Evolutionary conservation across 2,329 filamentous ascomycete genomes (phyloP), one percentile per base, ranked within the genome.

Genomic region (Colletotrichum agaves): DNA sequence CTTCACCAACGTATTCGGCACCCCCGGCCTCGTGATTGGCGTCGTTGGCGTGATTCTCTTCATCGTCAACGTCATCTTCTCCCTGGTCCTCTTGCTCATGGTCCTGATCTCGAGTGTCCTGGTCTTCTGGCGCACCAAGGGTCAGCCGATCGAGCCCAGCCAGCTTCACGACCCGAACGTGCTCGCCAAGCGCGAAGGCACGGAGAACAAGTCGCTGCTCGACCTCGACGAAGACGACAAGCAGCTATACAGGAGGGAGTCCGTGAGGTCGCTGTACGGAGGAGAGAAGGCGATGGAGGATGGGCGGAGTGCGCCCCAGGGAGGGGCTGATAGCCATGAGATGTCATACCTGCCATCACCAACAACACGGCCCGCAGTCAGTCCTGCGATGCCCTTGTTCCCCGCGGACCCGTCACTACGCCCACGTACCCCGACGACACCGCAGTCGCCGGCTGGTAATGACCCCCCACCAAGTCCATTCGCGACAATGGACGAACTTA

Each of bases 31-130:
- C 66, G 94, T 97, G 64, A 92, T 91, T 37, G 94, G 94, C 80
- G 90, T 96, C 53, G 91, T 97, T 80, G 94, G 94, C 73, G 92
- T 98, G 52, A 85, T 97, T 57, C 91, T 98, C 80, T 97, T 97
- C 82, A 84, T 97, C 69, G 83, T 92, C 77, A 98, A 98, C 78
- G 93, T 93, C n/a, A 88, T 88, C 61, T 96, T 97, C 76, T 90
- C 94, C 1, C 82, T 96, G 52, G 89, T 97, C 47, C 87, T 98
- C 39, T 85, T 98, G 69, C 84, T 98, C 74, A 90, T 98, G 82
- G 89, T 98, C 60, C 81, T 85, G 67, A 76, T 84, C 85, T 80
- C 93, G 12, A 82, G 81, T 17, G 73, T 77, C 15, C 74, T 95
- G 72, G 92, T 93, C 55, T 89, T 98, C 75, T 89, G 94, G 77